phyloP scores from a whole-genome alignment of 2,329 filamentous ascomycete species.

The Massarina eburnea region DNA sequence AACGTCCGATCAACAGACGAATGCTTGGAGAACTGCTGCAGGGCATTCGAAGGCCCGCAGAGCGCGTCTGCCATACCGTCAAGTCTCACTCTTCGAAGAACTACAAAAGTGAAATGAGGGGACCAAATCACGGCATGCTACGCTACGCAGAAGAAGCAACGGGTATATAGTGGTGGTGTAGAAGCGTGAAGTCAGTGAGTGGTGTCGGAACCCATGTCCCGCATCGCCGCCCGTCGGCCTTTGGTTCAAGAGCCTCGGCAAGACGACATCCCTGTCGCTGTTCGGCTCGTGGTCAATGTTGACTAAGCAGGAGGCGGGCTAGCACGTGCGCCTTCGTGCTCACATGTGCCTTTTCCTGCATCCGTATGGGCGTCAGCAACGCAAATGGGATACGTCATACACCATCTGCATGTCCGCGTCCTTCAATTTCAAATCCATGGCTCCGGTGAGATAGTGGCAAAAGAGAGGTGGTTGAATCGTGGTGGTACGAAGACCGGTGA shows the following conservation, averaged over 20 bases:
- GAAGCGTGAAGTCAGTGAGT: too few species aligned
- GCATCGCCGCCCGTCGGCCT: too few species aligned
- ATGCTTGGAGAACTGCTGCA: constrained; percentile 74
- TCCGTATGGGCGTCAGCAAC: not conserved
- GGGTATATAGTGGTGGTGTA: not conserved
- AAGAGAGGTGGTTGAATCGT: not conserved
- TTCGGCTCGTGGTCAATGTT: too few species aligned
- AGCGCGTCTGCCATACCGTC: constrained; percentile 64
- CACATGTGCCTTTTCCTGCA: not conserved
- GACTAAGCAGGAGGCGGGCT: too few species aligned
- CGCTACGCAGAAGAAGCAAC: constrained; percentile 5
- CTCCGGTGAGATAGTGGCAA: not conserved
- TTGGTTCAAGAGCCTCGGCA: too few species aligned
- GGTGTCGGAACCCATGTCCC: too few species aligned
- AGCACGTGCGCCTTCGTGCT: constrained; percentile 4
- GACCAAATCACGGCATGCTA: constrained; percentile 26
- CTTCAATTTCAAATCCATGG: too few species aligned
- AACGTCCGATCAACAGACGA: constrained; percentile 67
- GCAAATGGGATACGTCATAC: not conserved
- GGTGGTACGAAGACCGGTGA: constrained; percentile 20
- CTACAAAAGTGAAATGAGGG: constrained; percentile 2
- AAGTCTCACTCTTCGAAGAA: not conserved
- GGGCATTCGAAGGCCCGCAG: constrained; percentile 74
- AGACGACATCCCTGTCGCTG: too few species aligned
- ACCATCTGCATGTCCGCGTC: not conserved